Percentiles rank a stretch among this genome's conserved stretches.
These are phyloP conservation scores for Penicillium griseofulvum DNA, from an alignment of 2,329 filamentous ascomycete genomes.

Conservation along the genomic window DNA sequence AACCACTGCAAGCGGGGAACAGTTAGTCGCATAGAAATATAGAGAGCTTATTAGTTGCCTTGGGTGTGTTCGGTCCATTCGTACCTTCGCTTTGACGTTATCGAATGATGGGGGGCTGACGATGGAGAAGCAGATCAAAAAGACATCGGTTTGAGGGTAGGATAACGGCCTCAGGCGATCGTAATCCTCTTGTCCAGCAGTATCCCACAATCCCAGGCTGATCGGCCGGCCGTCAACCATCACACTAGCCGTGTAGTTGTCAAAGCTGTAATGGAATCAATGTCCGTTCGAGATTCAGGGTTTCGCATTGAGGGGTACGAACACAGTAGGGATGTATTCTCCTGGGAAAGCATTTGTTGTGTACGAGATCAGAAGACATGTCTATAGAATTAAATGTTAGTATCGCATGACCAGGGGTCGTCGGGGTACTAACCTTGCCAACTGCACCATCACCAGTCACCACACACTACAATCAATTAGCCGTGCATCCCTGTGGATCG, in stretches of 20 bases:
- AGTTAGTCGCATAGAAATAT: conserved; percentile 7
- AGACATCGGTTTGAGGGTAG: conserved; percentile 97
- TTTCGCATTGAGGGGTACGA: conserved; percentile 26
- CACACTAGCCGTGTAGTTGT: conserved; percentile 98
- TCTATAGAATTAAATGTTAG: conserved; percentile 54
- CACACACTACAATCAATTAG: conserved; percentile 70
- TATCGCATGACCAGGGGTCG: neutral
- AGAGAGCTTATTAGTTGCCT: neutral
- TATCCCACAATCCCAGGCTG: conserved; percentile 97
- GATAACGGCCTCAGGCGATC: conserved; percentile 91
- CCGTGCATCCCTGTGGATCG: conserved; percentile 20
- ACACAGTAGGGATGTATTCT: conserved; percentile 97
- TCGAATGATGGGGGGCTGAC: conserved; percentile 97
- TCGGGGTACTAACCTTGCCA: conserved; percentile 71
- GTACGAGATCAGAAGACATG: conserved; percentile 98
- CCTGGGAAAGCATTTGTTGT: conserved; percentile 99
- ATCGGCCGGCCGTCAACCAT: conserved; percentile 99
- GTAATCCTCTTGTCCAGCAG: conserved; percentile 97
- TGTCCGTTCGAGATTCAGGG: conserved; percentile 6
- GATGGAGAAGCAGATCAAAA: conserved; percentile 97
- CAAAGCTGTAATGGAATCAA: conserved; percentile 63
- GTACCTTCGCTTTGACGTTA: conserved; percentile 97
- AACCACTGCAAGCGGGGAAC: conserved; percentile 66
- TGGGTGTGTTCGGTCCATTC: neutral
- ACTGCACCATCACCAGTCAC: conserved; percentile 99